These are phyloP conservation scores for Tubosaeta sp. DNA, from an alignment of 768 basidiomycete species.

Conservation along the genomic window DNA sequence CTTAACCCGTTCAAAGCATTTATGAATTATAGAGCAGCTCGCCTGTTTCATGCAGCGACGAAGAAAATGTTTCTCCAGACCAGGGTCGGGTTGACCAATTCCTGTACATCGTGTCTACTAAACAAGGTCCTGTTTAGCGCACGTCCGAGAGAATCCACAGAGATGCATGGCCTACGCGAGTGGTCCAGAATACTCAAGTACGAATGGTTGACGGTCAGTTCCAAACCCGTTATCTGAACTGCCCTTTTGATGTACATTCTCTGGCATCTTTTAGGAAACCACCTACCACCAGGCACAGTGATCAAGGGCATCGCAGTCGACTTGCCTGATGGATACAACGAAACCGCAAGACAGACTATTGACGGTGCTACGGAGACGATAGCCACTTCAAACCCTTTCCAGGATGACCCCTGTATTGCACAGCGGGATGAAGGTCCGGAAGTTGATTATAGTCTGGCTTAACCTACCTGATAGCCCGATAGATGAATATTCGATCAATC, in stretches of 20 bases:
- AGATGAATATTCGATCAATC: background rate
- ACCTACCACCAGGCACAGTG: background rate
- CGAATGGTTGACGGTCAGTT: background rate
- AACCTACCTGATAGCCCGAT: background rate
- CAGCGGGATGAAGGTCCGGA: constrained; percentile 3
- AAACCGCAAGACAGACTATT: background rate
- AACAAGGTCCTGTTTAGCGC: background rate
- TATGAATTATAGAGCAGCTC: background rate
- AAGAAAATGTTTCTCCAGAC: background rate
- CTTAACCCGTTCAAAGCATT: background rate
- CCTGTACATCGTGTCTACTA: background rate
- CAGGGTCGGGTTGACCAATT: background rate
- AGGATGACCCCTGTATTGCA: background rate
- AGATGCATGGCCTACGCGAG: background rate
- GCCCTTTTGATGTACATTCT: background rate
- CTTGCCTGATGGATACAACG: background rate
- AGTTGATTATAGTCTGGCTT: too few species aligned
- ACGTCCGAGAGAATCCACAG: background rate
- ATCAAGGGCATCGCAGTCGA: background rate
- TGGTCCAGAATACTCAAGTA: background rate
- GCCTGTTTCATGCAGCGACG: background rate
- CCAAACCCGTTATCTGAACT: background rate
- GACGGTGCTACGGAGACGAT: background rate
- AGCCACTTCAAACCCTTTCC: background rate
- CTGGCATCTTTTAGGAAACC: background rate